Percentiles rank a stretch among this genome's conserved stretches.
These are phyloP conservation scores for Boletus pseudopeckii DNA, from an alignment of 768 basidiomycete genomes.

Conservation along the genomic window DNA sequence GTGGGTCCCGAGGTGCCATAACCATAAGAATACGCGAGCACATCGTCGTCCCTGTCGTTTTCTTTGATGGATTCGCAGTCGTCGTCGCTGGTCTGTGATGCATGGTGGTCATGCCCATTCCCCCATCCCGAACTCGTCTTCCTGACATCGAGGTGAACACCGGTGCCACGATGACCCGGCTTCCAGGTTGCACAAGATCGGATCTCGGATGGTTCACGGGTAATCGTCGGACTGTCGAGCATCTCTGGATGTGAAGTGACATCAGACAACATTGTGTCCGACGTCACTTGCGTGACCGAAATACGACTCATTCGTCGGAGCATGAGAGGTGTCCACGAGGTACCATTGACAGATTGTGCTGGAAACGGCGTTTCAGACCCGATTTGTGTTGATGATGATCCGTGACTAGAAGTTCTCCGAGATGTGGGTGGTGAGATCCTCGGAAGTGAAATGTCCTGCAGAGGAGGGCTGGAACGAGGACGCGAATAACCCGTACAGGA, in stretches of 20 bases:
- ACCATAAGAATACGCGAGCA: constrained; percentile 23
- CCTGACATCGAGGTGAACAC: constrained; percentile 2
- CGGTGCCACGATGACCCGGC: constrained; percentile 18
- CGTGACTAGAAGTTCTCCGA: constrained; percentile 9
- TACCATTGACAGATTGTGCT: constrained; percentile 11
- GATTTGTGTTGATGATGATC: not conserved
- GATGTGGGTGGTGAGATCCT: constrained; percentile 19
- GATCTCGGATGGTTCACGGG: constrained; percentile 20
- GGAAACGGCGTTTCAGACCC: constrained; percentile 8
- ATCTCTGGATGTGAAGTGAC: constrained; percentile 4
- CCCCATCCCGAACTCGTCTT: constrained; percentile 11
- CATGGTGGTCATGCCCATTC: not conserved
- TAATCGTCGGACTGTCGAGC: not conserved
- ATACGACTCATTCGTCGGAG: constrained; percentile 26
- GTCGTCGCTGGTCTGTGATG: constrained; percentile 4
- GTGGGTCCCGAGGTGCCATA: constrained; percentile 24
- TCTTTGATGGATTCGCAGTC: constrained; percentile 15
- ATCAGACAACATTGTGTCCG: constrained; percentile 5
- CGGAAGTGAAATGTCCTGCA: constrained; percentile 7
- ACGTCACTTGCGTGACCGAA: constrained; percentile 4
- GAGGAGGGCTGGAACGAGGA: constrained; percentile 15
- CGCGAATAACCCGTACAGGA: constrained; percentile 24
- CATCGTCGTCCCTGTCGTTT: constrained; percentile 1
- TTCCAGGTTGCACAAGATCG: constrained; percentile 12
- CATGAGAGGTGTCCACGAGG: constrained; percentile 7